phyloP scores from a whole-genome alignment of 495 filamentous ascomycete genomes.

The Glutinoglossum americanum region DNA sequence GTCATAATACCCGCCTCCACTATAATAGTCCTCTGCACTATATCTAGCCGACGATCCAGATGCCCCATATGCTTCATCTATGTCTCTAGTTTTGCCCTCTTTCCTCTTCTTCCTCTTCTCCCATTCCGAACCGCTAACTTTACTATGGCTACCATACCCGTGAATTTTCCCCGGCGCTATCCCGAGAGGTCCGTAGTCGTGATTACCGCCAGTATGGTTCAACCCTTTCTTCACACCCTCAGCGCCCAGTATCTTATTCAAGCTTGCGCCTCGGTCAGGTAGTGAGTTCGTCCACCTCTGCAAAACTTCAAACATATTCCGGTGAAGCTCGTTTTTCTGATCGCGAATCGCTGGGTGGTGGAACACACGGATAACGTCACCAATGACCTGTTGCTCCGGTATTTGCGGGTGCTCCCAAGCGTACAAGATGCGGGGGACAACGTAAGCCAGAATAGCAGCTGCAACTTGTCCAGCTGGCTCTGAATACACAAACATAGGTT shows the following conservation, averaged over 20 bases:
- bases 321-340: slow-evolving; percentile 4
- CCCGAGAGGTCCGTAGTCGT: background rate
- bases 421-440: slow-evolving; percentile 5
- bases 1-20: background rate
- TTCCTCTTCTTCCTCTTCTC: background rate
- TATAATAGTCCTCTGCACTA: background rate
- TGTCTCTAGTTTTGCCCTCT: background rate
- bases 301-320: slow-evolving; percentile 4
- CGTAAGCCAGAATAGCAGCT: slow-evolving; percentile 5
- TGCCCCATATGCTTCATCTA: background rate
- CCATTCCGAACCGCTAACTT: slow-evolving; percentile 1
- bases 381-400: slow-evolving; percentile 4
- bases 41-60: background rate
- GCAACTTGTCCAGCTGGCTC: slow-evolving; percentile 6
- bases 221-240: slow-evolving; percentile 5
- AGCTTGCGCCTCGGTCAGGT: slow-evolving; percentile 1
- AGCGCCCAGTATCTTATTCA: slow-evolving; percentile 5
- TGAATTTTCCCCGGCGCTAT: background rate
- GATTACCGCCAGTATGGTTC: slow-evolving; percentile 1
- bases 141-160: background rate
- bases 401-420: slow-evolving; percentile 4
- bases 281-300: slow-evolving; percentile 1
- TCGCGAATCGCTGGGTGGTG: slow-evolving; percentile 7
- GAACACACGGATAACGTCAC: slow-evolving; percentile 5
- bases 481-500: background rate